Conservation (phyloP, 2,329 filamentous ascomycete species). For the Trichophyton rubrum region DNA sequence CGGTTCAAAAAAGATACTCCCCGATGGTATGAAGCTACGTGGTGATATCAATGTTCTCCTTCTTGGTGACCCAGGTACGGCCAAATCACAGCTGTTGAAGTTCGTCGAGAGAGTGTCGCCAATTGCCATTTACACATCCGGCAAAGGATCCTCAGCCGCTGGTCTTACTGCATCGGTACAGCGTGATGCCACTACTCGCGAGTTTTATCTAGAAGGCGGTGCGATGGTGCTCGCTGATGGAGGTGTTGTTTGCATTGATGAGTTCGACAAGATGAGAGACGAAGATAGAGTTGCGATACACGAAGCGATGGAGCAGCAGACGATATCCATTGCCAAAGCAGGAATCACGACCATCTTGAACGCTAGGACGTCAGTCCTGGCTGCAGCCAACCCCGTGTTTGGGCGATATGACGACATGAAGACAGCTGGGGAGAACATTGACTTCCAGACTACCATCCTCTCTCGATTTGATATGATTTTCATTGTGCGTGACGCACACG, state of each 20-base stretch:
- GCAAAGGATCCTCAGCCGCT: constrained; percentile 92
- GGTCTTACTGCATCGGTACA: constrained; percentile 97
- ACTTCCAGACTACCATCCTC: constrained; percentile 96
- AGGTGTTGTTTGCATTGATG: constrained; percentile 95
- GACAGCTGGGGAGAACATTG: constrained; percentile 93
- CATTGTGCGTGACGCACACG: constrained; percentile 92
- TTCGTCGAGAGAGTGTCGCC: constrained; percentile 95
- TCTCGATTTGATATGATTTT: constrained; percentile 99
- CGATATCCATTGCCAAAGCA: constrained; percentile 96
- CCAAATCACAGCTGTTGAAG: constrained; percentile 92
- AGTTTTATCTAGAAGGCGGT: constrained; percentile 96
- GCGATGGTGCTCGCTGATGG: constrained; percentile 97
- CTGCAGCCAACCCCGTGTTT: constrained; percentile 94
- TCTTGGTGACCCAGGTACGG: constrained; percentile 93
- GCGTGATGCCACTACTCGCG: constrained; percentile 76
- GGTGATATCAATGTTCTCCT: constrained; percentile 97
- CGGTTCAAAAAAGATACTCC: constrained; percentile 93
- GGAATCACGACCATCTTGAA: constrained; percentile 98
- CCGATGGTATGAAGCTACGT: constrained; percentile 93
- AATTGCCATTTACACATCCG: constrained; percentile 96
- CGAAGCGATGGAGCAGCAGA: constrained; percentile 99
- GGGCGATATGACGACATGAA: constrained; percentile 97
- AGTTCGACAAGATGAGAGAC: constrained; percentile 99
- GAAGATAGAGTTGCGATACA: constrained; percentile 96
- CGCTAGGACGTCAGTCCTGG: constrained; percentile 84